Base-by-base conservation (phyloP, 225 moss, liverwort and hornwort genomes). In the Polytrichum commune region DNA sequence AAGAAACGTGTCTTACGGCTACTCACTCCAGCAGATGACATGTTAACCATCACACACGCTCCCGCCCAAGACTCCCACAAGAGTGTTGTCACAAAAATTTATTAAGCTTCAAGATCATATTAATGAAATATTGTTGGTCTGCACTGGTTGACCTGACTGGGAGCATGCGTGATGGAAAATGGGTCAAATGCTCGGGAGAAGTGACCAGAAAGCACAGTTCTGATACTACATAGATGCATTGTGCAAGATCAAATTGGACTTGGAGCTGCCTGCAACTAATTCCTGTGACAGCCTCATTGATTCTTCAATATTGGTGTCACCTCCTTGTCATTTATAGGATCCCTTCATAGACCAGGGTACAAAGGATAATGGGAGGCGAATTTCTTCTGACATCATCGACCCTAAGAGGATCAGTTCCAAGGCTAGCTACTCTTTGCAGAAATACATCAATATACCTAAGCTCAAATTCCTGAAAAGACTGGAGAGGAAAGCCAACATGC, bases 91-190 rank as follows among this genome's bases (percentile, higher is more conserved):
- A 6, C 60, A 60, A 46, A 38, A 6, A 29, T 29, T 29, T 8
- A 60, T 60, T n/a, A 7, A 60, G 4, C n/a, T 7, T n/a, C 60
- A 6, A n/a, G 9, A 5, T 60, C 22, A 23, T 23, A 2, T n/a
- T 9, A 3, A 3, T 7, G 23, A 6, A 7, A 23, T 25, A 5
- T 25, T 10, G 4, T 25, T 1, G 60, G 22, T 60, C n/a, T 22
- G 24, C 7, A 60, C 25, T 23, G 3, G 32, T 24, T 29, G 71
- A 73, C 70, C 76, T 68, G 62, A 81, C 75, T 74, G 81, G 85
- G 85, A 85, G 85, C 85, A 85, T 85, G 85, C 85, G 85, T 85
- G 85, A 85, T 85, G 85, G 85, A 85, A 85, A 85, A 85, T 22
- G 68, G 76, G 78, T 79, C 81, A 76, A 38, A 30, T 67, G 81